Base-by-base conservation (phyloP, 2,329 filamentous ascomycete genomes). In the Penicillium sumatraense region DNA sequence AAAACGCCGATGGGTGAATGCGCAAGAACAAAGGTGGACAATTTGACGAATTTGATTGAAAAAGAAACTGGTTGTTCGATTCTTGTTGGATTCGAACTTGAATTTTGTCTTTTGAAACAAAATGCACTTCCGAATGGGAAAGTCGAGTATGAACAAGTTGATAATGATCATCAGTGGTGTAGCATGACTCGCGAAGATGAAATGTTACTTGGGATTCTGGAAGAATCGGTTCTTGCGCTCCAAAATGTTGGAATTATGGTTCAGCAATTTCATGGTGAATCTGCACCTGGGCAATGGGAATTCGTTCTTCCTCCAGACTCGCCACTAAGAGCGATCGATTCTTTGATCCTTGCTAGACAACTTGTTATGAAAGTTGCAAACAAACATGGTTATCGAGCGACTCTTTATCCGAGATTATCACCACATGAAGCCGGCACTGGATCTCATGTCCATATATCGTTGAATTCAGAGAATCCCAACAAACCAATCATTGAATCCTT, bases 201-300 rank as follows among this genome's bases (percentile, higher is more conserved):
- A 33, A 13, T 33, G 31, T 14, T 33, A 33, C 31, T 33, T 13
- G 31, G 31, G n/a, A 33, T 33, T 10, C n/a, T 33, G 31, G 31
- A 33, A 33, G 31, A 33, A 33, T 10, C 31, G 13, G 10, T 14
- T 5, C n/a, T 33, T 10, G 31, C 31, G 13, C n/a, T 33, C 11
- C 31, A 33, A 33, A 14, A 10, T 2, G 5, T 33, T 33, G 31
- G 31, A 13, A 33, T 33, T 14, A n/a, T 14, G 14, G 31, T 33
- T 14, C 31, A 69, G 35, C 64, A 69, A 36, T 67, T 65, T 49
- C 68, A 70, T 31, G 47, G 64, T 16, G 67, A 70, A 45, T 56
- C 58, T 13, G 58, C 57, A 2, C 65, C 66, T 1, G 65, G 66
- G 2, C 68, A 70, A 49, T 70, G 62, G 58, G 66, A 70, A 48